Conservation (phyloP, 306 rosid genomes). For the Medicago ruthenica region DNA sequence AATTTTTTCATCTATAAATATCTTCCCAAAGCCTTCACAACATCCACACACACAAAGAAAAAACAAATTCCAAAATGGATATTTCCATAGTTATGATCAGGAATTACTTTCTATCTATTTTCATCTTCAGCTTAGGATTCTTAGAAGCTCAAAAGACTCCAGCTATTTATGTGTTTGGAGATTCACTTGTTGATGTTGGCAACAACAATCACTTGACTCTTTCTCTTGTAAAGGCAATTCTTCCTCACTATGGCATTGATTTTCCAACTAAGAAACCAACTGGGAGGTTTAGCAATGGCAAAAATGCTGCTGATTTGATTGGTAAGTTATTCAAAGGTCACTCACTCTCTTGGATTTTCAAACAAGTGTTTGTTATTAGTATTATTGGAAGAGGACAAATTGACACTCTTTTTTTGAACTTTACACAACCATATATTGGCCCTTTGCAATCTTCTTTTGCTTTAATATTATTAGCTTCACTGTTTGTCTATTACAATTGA, state of each 20-base stretch:
- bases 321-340: constrained; percentile 42
- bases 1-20: constrained; percentile 26
- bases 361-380: too few relatives aligned
- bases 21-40: neutral
- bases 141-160: constrained; percentile 61
- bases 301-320: constrained; percentile 74
- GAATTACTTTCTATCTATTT: constrained; percentile 23
- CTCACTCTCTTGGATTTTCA: too few relatives aligned
- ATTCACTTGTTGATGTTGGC: constrained; percentile 84
- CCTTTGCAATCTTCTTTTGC: too few relatives aligned
- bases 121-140: constrained; percentile 35
- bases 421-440: too few relatives aligned
- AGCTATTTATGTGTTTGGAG: constrained; percentile 78
- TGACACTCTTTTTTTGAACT: too few relatives aligned
- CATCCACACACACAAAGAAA: constrained; percentile 6
- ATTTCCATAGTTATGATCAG: constrained; percentile 7
- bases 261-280: constrained; percentile 62
- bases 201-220: constrained; percentile 66
- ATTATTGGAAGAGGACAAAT: too few relatives aligned
- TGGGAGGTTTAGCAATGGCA: constrained; percentile 80
- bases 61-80: constrained; percentile 5
- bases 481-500: too few relatives aligned
- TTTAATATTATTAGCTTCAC: too few relatives aligned
- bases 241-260: constrained; percentile 69
- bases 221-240: constrained; percentile 61